phyloP scores from a whole-genome alignment of 768 basidiomycete genomes.

The Suillus placidus region DNA sequence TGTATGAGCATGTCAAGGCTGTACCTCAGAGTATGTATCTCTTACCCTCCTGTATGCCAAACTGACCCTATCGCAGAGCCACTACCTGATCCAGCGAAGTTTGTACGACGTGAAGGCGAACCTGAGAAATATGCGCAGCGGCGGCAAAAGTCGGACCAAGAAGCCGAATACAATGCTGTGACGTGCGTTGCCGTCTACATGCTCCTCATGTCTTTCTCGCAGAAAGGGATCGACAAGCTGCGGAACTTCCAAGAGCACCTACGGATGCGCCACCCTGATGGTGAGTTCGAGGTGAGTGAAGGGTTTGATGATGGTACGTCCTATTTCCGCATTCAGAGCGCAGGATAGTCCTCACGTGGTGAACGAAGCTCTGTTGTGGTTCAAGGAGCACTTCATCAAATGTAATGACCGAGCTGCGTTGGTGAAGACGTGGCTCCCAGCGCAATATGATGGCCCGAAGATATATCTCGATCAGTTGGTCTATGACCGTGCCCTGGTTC shows the following conservation, averaged over 20 bases:
- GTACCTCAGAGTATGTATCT: constrained; percentile 73
- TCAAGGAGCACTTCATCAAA: constrained; percentile 91
- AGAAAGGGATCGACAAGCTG: constrained; percentile 88
- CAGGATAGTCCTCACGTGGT: constrained; percentile 14
- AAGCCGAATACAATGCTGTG: constrained; percentile 81
- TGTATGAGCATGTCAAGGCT: constrained; percentile 87
- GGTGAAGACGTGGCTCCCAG: constrained; percentile 86
- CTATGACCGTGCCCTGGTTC: constrained; percentile 86
- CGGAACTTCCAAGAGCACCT: constrained; percentile 78
- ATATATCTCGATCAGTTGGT: constrained; percentile 89
- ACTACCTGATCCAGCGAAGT: constrained; percentile 78
- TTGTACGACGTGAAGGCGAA: constrained; percentile 70
- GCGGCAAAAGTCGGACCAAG: constrained; percentile 73
- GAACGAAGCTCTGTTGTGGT: constrained; percentile 76
- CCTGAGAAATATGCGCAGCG: constrained; percentile 67
- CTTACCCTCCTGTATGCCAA: neutral
- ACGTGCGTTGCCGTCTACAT: constrained; percentile 89
- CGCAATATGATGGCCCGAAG: constrained; percentile 79
- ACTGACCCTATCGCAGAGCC: constrained; percentile 54
- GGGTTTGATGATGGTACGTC: constrained; percentile 75
- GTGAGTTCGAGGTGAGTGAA: constrained; percentile 73
- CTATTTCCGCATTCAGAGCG: neutral
- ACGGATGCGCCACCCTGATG: constrained; percentile 79
- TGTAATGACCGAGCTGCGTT: constrained; percentile 90
- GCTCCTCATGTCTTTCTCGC: constrained; percentile 89